Base-by-base conservation (phyloP, 148 eudicot genomes). In the Rhododendron kiyosumense region DNA sequence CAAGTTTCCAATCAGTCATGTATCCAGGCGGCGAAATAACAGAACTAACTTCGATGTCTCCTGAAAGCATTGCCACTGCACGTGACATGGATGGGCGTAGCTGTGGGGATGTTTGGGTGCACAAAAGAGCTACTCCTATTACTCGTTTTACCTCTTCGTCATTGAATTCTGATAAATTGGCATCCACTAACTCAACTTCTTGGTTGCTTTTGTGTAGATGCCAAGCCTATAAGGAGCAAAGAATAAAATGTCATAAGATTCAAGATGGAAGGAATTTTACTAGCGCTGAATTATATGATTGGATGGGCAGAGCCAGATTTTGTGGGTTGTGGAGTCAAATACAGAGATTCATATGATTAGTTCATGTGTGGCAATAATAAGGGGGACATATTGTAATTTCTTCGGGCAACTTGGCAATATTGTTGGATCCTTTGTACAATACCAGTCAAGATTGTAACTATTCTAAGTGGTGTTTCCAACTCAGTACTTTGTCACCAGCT, bases 21-120 rank as follows among this genome's bases (percentile, higher is more conserved):
- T 96, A 96, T 8, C 93, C 96, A 12, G 99, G 99, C 85, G 88
- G 92, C 20, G 96, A 86, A 77, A 88, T 91, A 17, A 91, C 90
- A 48, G 84, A 65, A 69, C 90, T 89, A 3, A 95, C 92, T 84
- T 95, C 98, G 7, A 87, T 81, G 32, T 94, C 96, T 69, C 99
- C 99, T 9, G 88, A 76, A 79, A 95, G 91, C 99, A 97, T 97
- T 20, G 94, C 94, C 83, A 94, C 88, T 26, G 89, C 98, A 6
- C 98, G 96, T 11, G 97, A 93, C 98, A 97, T 97, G 78, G 95
- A 88, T 18, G 99, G 99, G 24, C 98, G 94, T 22, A 91, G 89
- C 14, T 71, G 71, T 22, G 96, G 99, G 41, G 99, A 84, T 46
- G 99, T 93, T 71, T 97, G 99, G 43, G 93, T 97, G 96, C 99